Evolutionary conservation across 495 filamentous ascomycete species (phyloP).

Genomic region (Penicillium pancosmium): DNA sequence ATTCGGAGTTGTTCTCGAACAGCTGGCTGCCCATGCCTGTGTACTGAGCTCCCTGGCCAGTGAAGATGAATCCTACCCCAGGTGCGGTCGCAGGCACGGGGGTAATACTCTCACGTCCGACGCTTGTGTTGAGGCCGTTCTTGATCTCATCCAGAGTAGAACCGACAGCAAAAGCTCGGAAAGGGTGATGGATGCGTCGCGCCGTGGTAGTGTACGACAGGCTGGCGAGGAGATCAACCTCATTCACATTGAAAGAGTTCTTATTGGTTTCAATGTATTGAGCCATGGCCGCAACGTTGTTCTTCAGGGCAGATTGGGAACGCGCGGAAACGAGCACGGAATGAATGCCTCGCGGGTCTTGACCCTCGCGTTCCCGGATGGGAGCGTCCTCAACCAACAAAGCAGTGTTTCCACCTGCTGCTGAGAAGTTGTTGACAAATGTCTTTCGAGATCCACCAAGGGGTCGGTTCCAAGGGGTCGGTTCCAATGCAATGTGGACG

Average conservation of each 20-base stretch:
- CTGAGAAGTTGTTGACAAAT: constrained; percentile 70
- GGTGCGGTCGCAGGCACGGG: constrained; percentile 37
- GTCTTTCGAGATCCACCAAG: constrained; percentile 65
- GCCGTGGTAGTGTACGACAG: constrained; percentile 84
- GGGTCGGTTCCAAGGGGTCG: constrained; percentile 64
- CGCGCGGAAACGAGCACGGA: constrained; percentile 57
- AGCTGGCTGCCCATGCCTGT: constrained; percentile 72
- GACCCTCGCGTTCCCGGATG: constrained; percentile 37
- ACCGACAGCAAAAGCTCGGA: constrained; percentile 65
- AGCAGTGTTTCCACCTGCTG: constrained; percentile 58
- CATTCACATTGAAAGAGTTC: constrained; percentile 41
- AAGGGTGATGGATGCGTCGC: constrained; percentile 79
- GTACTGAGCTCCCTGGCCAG: constrained; percentile 61
- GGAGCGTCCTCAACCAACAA: constrained; percentile 60
- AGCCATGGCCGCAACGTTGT: constrained; percentile 54
- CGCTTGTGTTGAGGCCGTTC: constrained; percentile 30
- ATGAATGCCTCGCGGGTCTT: constrained; percentile 56
- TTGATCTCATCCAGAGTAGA: constrained; percentile 38
- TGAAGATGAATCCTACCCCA: constrained; percentile 60
- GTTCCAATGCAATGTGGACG: constrained; percentile 66
- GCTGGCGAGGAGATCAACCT: constrained; percentile 40
- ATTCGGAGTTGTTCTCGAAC: constrained; percentile 65
- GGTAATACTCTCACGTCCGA: constrained; percentile 30
- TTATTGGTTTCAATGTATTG: constrained; percentile 55
- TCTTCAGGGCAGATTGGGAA: constrained; percentile 55